Base-by-base conservation (phyloP, 192 early-diverging fungal genomes). In the Bifiguratus adelaidae region DNA sequence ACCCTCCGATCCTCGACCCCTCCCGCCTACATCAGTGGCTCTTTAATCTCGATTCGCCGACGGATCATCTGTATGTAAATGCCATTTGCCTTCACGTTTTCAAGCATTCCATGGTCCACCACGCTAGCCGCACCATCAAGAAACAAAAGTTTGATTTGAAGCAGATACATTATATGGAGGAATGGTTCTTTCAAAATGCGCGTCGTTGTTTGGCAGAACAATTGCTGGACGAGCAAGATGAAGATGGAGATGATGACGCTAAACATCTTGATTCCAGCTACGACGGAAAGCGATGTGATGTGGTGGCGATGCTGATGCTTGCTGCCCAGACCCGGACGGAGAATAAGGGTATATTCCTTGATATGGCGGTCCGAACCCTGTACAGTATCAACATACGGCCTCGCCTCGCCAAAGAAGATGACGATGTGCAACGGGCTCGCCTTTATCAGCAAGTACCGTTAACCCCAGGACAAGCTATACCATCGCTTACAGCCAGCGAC, bases 211-310 rank as follows among this genome's bases (percentile, higher is more conserved):
- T 61, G 6, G 26, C 52, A 23, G n/a, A n/a, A n/a, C 44, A 52
- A 30, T 61, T 53, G 18, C 51, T 61, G 34, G 59, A 61, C 40
- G 23, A 25, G 1, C 59, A 52, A 33, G 59, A 61, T 32, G n/a
- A n/a, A n/a, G n/a, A n/a, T n/a, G n/a, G n/a, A n/a, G n/a, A n/a
- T n/a, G n/a, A n/a, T n/a, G n/a, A n/a, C n/a, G n/a, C n/a, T n/a
- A n/a, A n/a, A n/a, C n/a, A n/a, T n/a, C n/a, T n/a, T n/a, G n/a
- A n/a, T n/a, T n/a, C n/a, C n/a, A n/a, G n/a, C n/a, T n/a, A n/a
- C n/a, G n/a, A n/a, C n/a, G n/a, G n/a, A n/a, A n/a, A n/a, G n/a
- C 47, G 59, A 28, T 61, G 47, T 15, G 47, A 47, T 18, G 24
- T 61, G 7, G 19, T 50, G 34, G 30, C 59, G 4, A 20, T 61